Evolutionary conservation across 306 rosid genomes (phyloP).

Genomic region (Dryas drummondii): DNA sequence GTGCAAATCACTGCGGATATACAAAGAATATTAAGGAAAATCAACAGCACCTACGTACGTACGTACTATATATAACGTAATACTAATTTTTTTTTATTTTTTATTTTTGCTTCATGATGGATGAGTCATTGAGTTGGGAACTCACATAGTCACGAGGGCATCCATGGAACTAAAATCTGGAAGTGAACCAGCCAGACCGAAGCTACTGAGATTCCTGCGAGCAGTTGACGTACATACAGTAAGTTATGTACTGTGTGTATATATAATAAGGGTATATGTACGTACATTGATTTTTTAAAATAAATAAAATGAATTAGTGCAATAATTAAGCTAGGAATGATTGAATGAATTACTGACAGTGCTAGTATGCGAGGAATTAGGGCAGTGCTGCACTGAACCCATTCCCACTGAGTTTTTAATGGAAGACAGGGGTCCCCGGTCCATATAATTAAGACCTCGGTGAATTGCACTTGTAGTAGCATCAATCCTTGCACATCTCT

Average conservation of each 20-base stretch:
- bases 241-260: no score
- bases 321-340: no score
- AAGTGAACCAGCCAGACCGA: conserved; percentile 33
- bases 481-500: conserved; percentile 45
- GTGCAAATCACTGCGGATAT: conserved; percentile 28
- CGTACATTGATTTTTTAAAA: no score
- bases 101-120: neutral
- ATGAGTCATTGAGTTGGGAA: no score
- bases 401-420: conserved; percentile 39
- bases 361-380: conserved; percentile 39
- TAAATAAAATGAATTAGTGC: no score
- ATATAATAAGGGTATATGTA: no score
- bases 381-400: conserved; percentile 39
- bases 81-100: neutral
- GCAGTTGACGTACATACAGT: no score
- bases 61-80: neutral
- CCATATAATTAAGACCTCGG: conserved; percentile 38
- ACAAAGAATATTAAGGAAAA: neutral
- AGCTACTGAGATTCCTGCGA: conserved; percentile 41
- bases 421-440: conserved; percentile 52
- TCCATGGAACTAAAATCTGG: conserved; percentile 56
- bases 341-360: conserved; percentile 3
- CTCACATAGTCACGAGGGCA: conserved; percentile 50
- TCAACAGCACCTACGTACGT: no score
- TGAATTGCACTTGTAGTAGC: conserved; percentile 27